phyloP scores from a whole-genome alignment of 2,329 filamentous ascomycete species.

The Aspergillus arachidicola region DNA sequence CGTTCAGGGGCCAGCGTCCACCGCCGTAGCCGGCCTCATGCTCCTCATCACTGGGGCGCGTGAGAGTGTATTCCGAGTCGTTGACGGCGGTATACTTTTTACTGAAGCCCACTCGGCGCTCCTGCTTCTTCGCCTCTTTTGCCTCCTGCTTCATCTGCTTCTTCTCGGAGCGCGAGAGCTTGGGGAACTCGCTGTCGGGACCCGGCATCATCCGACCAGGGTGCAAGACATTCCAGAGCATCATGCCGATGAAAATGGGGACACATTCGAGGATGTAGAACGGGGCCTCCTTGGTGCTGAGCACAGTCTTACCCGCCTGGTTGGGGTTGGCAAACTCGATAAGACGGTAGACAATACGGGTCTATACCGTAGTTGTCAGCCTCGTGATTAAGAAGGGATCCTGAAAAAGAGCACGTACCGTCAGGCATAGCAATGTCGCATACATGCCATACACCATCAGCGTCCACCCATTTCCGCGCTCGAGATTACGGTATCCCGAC shows the following conservation, averaged over 20 bases:
- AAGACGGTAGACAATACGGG: conserved; percentile 59
- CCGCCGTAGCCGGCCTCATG: not conserved
- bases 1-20: not conserved
- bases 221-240: conserved; percentile 41
- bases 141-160: conserved; percentile 8
- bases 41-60: not conserved
- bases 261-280: conserved; percentile 44
- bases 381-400: not conserved
- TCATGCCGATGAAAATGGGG: conserved; percentile 43
- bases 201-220: conserved; percentile 38
- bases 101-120: not conserved
- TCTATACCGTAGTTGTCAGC: not conserved
- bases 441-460: conserved; percentile 55
- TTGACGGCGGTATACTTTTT: too few relatives aligned
- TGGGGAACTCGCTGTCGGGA: conserved; percentile 18
- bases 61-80: not conserved
- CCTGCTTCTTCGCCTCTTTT: conserved; percentile 1
- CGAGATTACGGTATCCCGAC: conserved; percentile 28
- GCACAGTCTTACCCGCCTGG: conserved; percentile 37
- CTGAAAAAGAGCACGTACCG: conserved; percentile 24
- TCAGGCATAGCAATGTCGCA: conserved; percentile 52
- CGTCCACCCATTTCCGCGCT: not conserved
- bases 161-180: conserved; percentile 14
- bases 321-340: conserved; percentile 60
- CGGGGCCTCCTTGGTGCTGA: conserved; percentile 36